A percentile compares a stretch with the other conserved stretches of the same genome.
Evolutionary conservation across 148 eudicot genomes (phyloP).

Genomic region (Euryodendron excelsum): DNA sequence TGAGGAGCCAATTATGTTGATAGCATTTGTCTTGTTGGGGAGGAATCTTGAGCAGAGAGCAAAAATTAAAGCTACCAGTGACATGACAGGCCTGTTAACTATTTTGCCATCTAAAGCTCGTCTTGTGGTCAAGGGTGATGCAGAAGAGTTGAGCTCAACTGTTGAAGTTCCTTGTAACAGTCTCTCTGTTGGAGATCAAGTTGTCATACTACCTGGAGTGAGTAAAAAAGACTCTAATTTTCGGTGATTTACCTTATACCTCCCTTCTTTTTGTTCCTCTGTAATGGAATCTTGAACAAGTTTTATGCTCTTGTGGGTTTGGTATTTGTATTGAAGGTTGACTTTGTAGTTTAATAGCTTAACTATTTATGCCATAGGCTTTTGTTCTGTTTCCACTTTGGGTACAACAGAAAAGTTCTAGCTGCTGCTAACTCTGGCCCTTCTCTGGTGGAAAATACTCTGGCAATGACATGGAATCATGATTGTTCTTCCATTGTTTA

Average conservation of each 20-base stretch:
- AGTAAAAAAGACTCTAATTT: conserved; percentile 29
- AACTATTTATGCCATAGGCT: background rate
- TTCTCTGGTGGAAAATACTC: background rate
- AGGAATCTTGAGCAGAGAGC: conserved; percentile 98
- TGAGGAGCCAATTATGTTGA: conserved; percentile 95
- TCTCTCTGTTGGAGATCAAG: conserved; percentile 88
- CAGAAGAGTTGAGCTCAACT: conserved; percentile 51
- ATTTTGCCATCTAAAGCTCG: conserved; percentile 92
- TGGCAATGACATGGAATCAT: background rate
- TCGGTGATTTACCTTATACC: background rate
- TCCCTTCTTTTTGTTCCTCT: background rate
- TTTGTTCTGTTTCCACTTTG: background rate
- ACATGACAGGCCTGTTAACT: conserved; percentile 87
- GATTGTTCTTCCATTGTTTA: conserved; percentile 27
- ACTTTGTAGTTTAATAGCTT: conserved; percentile 5
- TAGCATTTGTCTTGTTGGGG: conserved; percentile 95
- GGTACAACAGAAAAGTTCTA: background rate
- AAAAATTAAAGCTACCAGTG: conserved; percentile 94
- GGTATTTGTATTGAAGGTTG: conserved; percentile 4
- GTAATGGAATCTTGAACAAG: background rate
- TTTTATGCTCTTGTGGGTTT: background rate
- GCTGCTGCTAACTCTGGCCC: background rate
- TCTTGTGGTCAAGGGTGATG: conserved; percentile 62
- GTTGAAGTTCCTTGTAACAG: conserved; percentile 88
- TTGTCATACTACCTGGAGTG: conserved; percentile 94